These are phyloP conservation scores for Brassica incana DNA, from an alignment of 345 rosid species.

Conservation along the genomic window DNA sequence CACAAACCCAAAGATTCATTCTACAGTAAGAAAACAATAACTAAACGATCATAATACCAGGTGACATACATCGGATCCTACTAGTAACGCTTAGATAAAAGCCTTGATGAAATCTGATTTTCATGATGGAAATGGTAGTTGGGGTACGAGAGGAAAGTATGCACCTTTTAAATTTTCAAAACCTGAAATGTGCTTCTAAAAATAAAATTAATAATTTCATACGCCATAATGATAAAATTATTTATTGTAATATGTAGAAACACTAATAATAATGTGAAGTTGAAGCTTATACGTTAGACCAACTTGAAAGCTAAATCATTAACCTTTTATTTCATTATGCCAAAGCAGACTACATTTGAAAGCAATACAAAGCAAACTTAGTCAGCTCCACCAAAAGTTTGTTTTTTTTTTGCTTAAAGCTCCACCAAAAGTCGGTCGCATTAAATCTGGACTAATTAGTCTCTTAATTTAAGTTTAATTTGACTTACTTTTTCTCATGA, in stretches of 20 bases:
- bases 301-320: conserved; percentile 18
- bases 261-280: conserved; percentile 11
- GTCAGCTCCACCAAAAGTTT: conserved; percentile 21
- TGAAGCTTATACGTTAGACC: conserved; percentile 34
- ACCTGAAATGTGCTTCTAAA: neutral
- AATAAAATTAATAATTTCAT: neutral
- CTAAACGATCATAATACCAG: neutral
- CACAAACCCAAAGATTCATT: neutral
- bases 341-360: conserved; percentile 23
- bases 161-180: neutral
- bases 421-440: conserved; percentile 1
- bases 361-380: conserved; percentile 28
- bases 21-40: neutral
- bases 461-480: conserved; percentile 25
- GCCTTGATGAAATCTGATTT: neutral
- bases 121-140: neutral
- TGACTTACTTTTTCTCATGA: conserved; percentile 12
- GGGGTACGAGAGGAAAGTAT: neutral
- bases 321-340: conserved; percentile 19
- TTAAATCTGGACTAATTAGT: neutral
- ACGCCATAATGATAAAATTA: neutral
- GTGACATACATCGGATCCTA: neutral
- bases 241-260: neutral
- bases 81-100: neutral
- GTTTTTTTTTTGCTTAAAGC: neutral